Base-by-base conservation (phyloP, 805 yeast genomes). In the Candida taoyuanica region DNA sequence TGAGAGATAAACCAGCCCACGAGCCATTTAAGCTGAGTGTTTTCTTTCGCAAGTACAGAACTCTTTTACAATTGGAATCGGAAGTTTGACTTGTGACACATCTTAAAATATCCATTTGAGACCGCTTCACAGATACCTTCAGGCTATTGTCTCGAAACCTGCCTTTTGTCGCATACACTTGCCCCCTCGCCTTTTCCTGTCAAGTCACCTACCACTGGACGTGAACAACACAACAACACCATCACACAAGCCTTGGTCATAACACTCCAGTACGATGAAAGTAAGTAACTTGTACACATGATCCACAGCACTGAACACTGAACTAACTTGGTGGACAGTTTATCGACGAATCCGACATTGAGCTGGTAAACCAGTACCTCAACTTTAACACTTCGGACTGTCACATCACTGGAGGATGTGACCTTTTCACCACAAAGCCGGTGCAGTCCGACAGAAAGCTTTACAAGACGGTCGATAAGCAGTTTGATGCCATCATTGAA, bases 281-380 rank as follows among this genome's bases (percentile, higher is more conserved):
- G 24, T 21, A 11, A 21, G 24, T 14, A 7, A 16, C 31, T 6
- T 8, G 13, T 16, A 14, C 17, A 15, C 6, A 15, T 16, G 7
- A 14, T 16, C 8, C 31, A 21, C 12, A 12, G 12, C 25, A 12
- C 12, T 21, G 14, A 29, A 8, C 17, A 29, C 6, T 16, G 15
- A 29, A 39, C 44, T 38, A 29, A 33, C 42, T n/a, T n/a, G n/a
- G n/a, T n/a, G 28, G n/a, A 13, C 23, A 88, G 91, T 93, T 86
- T 63, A 81, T 93, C 43, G 98, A 93, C 59, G 93, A 84, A 55
- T 81, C 87, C 28, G 96, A 89, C 53, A 79, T 93, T n/a, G 97
- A 88, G 60, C 72, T 83, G 50, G 83, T 93, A 27, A 88, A 88
- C 56, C 94, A 88, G 55, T 84, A 86, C 38, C 74, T 93, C 39